phyloP scores from a whole-genome alignment of 371 early-diverging fungal species.

The Mortierella sp. region DNA sequence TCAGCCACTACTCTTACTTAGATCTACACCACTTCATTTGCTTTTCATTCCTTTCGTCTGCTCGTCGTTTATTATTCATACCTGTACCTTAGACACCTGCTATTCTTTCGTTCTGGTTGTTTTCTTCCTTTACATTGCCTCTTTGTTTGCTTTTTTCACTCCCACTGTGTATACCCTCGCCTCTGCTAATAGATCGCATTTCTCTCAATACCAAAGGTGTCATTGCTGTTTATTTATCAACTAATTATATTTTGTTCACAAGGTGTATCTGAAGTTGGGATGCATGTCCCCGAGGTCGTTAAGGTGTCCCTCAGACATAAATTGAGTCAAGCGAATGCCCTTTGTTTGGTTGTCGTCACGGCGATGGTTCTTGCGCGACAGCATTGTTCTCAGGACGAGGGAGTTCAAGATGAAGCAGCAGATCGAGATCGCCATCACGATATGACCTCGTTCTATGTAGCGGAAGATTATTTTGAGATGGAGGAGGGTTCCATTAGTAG shows the following conservation, averaged over 20 bases:
- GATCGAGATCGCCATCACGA: conserved; percentile 20
- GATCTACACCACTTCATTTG: background rate
- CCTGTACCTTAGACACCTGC: background rate
- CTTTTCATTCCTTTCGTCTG: background rate
- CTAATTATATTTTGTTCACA: background rate
- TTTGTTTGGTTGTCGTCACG: conserved; percentile 28
- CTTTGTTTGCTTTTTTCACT: background rate
- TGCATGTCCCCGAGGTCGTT: conserved; percentile 35
- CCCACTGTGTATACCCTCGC: background rate
- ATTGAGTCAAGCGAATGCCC: conserved; percentile 23
- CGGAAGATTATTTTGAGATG: background rate
- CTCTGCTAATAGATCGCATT: conserved; percentile 5
- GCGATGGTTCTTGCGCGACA: conserved; percentile 27
- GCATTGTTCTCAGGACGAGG: background rate
- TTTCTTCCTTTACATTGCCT: background rate
- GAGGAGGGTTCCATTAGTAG: background rate
- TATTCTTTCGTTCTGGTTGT: background rate
- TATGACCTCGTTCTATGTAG: conserved; percentile 28
- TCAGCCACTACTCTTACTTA: background rate
- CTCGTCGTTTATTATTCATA: background rate
- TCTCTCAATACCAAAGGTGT: background rate
- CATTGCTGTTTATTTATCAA: background rate
- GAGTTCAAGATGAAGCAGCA: conserved; percentile 12
- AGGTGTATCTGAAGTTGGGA: conserved; percentile 34
- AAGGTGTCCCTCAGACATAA: conserved; percentile 42